Percentiles rank a stretch among this genome's conserved stretches.
Conservation (phyloP, 768 basidiomycete genomes). For the Vishniacozyma victoriae region DNA sequence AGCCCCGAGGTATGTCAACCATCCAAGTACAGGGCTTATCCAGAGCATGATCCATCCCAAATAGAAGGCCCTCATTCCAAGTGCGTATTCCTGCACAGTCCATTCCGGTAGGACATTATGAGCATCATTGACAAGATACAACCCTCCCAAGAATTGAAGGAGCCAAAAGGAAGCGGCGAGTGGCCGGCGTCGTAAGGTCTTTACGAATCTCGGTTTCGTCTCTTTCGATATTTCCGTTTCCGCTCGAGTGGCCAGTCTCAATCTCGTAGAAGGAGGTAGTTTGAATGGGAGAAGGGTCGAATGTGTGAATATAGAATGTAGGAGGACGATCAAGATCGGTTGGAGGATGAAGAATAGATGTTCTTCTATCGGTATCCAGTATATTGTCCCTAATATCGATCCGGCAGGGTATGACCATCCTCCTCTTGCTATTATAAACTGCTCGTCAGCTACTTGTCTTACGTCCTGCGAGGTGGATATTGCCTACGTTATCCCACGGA, state of each 20-base stretch:
- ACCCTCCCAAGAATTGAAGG: constrained; percentile 7
- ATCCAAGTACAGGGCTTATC: constrained; percentile 40
- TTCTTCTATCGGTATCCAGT: constrained; percentile 42
- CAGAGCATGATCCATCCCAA: constrained; percentile 42
- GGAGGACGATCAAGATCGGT: constrained; percentile 37
- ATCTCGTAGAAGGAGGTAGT: background rate
- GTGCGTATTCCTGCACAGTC: background rate
- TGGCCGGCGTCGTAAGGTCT: constrained; percentile 31
- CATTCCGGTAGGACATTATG: constrained; percentile 9
- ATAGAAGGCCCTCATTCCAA: constrained; percentile 36
- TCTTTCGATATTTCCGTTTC: background rate
- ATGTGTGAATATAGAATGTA: constrained; percentile 30
- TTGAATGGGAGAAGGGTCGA: constrained; percentile 28
- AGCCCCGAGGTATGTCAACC: constrained; percentile 37
- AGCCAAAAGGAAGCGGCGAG: constrained; percentile 21
- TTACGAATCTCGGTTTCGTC: constrained; percentile 7
- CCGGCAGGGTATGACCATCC: constrained; percentile 40
- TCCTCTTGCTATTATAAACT: constrained; percentile 31
- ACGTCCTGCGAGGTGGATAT: background rate
- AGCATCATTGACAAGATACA: constrained; percentile 18
- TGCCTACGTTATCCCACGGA: constrained; percentile 46
- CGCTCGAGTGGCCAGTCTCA: background rate
- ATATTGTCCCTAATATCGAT: constrained; percentile 34
- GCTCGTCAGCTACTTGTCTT: background rate
- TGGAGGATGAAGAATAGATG: constrained; percentile 45